Conservation (phyloP, 208 protist genomes). For the Leishmania turanica region DNA sequence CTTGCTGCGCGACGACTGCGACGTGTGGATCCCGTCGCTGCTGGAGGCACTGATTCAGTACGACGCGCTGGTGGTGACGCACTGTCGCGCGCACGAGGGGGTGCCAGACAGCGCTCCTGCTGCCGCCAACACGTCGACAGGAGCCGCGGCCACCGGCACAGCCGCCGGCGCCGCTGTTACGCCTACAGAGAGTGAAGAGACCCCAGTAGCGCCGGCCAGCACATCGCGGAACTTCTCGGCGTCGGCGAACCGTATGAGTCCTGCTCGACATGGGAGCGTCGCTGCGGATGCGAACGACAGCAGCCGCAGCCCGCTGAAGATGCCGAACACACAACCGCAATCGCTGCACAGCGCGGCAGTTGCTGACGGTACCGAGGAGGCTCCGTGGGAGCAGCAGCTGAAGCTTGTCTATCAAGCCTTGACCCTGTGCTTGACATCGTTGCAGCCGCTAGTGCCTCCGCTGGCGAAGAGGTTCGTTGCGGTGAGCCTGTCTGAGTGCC, state of each 20-base stretch:
- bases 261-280: background rate
- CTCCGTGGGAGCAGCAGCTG: conserved; percentile 22
- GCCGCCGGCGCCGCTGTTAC: background rate
- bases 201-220: background rate
- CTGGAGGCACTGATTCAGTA: conserved; percentile 47
- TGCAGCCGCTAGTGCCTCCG: conserved; percentile 33
- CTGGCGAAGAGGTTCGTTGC: conserved; percentile 15
- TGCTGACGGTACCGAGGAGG: background rate
- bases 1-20: conserved; percentile 60
- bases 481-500: conserved; percentile 25
- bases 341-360: background rate
- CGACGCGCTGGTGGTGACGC: conserved; percentile 33
- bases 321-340: background rate
- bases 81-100: conserved; percentile 25
- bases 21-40: conserved; percentile 61
- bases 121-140: background rate
- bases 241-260: background rate
- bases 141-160: background rate
- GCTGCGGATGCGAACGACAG: background rate
- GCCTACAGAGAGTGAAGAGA: background rate
- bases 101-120: background rate
- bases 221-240: background rate
- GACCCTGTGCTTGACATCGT: conserved; percentile 32
- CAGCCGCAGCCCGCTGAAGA: background rate
- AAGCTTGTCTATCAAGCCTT: conserved; percentile 40